These are phyloP conservation scores for Thermothelomyces thermophilus DNA, from an alignment of 2,329 filamentous ascomycete genomes.

Conservation along the genomic window DNA sequence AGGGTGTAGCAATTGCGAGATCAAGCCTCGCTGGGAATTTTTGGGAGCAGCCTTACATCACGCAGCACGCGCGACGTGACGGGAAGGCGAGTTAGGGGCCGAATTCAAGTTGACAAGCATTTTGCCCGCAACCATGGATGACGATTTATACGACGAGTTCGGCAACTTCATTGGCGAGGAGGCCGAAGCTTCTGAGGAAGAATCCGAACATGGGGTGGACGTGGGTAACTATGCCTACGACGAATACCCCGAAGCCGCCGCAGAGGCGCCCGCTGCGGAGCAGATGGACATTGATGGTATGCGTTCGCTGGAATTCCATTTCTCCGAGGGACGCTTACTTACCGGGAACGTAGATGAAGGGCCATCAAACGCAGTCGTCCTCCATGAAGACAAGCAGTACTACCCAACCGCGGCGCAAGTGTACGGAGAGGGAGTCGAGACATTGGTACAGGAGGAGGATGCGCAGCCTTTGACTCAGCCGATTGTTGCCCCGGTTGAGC, in stretches of 20 bases:
- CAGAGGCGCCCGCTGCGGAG: constrained; percentile 64
- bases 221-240: constrained; percentile 77
- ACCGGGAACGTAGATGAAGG: constrained; percentile 54
- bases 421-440: constrained; percentile 91
- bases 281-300: constrained; percentile 87
- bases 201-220: constrained; percentile 70
- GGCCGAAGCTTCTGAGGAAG: constrained; percentile 74
- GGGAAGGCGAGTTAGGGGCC: constrained; percentile 1
- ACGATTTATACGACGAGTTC: constrained; percentile 29
- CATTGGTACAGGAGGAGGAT: constrained; percentile 93
- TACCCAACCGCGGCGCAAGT: constrained; percentile 97
- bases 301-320: constrained; percentile 18
- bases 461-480: constrained; percentile 86
- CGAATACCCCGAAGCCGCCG: constrained; percentile 58
- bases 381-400: constrained; percentile 99
- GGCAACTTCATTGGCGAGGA: constrained; percentile 60
- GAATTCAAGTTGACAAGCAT: background rate
- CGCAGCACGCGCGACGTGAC: constrained; percentile 20
- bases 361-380: constrained; percentile 90
- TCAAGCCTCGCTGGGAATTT: constrained; percentile 9
- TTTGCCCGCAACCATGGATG: constrained; percentile 24
- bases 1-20: constrained; percentile 4
- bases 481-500: constrained; percentile 85
- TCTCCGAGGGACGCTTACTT: constrained; percentile 2
- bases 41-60: constrained; percentile 18